Evolutionary conservation across 1,284 basidiomycete genomes (phyloP), one percentile per base, ranked within the genome.

Genomic region (Blastosporella zonata): DNA sequence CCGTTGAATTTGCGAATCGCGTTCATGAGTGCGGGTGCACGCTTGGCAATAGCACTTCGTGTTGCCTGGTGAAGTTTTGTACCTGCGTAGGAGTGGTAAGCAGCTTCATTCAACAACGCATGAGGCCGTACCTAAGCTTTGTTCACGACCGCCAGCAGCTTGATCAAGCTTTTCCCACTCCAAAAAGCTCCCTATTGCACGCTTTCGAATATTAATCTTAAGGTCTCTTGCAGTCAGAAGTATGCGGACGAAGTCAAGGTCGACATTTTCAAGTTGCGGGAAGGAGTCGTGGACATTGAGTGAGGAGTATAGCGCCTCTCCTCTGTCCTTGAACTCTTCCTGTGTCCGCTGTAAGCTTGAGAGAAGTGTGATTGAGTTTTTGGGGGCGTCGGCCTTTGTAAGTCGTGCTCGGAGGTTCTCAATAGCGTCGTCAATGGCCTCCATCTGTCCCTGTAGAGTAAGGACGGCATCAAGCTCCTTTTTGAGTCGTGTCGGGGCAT

Each of bases 61-160:
- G 66, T 71, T 1, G 59, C 55, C 43, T 73, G 69, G 48, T 73
- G 68, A 4, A 69, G 59, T 39, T 69, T 70, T 0, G 67, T 72
- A 5, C 70, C 65, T 68, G 23, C 25, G 25, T 27, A 27, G 25
- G 25, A 10, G 25, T 27, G 25, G 10, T 27, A 27, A 27, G 25
- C 10, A 27, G 10, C 25, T 5, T 27, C 25, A 27, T 27, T 27
- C 25, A 27, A 27, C 25, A 27, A 27, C 25, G 10, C 25, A 27
- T 10, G 25, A 27, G 6, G 10, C 25, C 25, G 25, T 31, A 45
- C 1, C 68, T 43, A 28, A 15, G 18, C 17, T 31, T 34, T 68
- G 56, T 9, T 66, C 52, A 21, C 56, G 53, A 0, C 69, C 63
- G 0, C 65, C 62, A 5, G 63, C 64, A 0, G 67, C 67, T 20